Base-by-base conservation (phyloP, 148 eudicot species). In the Arctostaphylos glauca region DNA sequence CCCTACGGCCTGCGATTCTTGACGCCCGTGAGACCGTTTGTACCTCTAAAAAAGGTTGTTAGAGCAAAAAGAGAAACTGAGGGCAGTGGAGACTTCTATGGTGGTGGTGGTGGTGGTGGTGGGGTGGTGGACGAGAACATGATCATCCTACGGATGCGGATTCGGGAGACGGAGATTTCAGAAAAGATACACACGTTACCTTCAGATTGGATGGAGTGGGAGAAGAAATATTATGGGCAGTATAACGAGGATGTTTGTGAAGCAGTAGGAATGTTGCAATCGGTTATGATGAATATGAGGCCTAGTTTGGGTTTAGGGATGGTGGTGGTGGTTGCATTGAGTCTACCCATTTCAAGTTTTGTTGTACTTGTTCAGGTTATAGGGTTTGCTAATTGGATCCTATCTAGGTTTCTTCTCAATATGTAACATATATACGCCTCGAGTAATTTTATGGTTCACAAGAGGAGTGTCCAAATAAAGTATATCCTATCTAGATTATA, bases 191-290 rank as follows among this genome's bases (percentile, higher is more conserved):
- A 31, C 1, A 90, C 87, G 81, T 84, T 92, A 23, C 91, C 91
- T 16, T 68, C 48, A 3, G 90, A 83, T 8, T 91, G 92, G 94
- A 88, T 82, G 88, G 84, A 83, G 5, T 88, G 92, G 94, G 94
- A 90, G 88, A 91, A 91, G 49, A 81, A 90, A 43, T 73, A 85
- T 6, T 89, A 86, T 76, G 82, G 78, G 8, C 16, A 50, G 38
- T 91, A 90, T 71, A 87, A 88, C 64, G 87, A 84, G 19, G 50
- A 79, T 19, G 83, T 91, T 15, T 90, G 92, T 49, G 82, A 78
- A 25, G 68, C 59, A 18, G 74, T 86, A 5, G 91, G 91, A 54
- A 64, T 85, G 70, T 55, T 91, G 23, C 94, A 91, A 58, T 50
- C 64, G 0, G 85, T 81, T 49, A 77, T 90, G 76, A 87, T 88